Evolutionary conservation across 352 stramenopile species (phyloP).

Genomic region (Lagenidium giganteum): DNA sequence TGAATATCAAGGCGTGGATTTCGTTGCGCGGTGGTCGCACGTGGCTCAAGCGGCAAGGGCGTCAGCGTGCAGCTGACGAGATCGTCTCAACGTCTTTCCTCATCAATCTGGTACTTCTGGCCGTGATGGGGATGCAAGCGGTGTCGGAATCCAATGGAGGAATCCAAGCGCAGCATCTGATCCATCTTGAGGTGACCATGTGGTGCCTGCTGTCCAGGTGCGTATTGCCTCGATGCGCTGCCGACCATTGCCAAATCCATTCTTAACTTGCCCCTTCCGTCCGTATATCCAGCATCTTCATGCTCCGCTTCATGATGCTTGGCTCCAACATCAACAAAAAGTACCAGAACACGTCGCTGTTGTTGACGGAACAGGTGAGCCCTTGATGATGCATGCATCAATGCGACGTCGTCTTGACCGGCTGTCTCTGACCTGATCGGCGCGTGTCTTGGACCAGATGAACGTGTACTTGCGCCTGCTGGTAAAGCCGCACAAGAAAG

Average conservation of each 20-base stretch:
- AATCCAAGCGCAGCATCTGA: slow-evolving; percentile 43
- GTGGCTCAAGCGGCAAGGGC: slow-evolving; percentile 77
- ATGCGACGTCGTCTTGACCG: too few relatives aligned
- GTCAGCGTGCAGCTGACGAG: slow-evolving; percentile 74
- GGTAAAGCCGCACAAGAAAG: slow-evolving; percentile 75
- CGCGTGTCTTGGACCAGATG: slow-evolving; percentile 31
- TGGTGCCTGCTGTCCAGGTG: slow-evolving; percentile 81
- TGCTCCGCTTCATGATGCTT: slow-evolving; percentile 86
- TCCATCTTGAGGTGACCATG: slow-evolving; percentile 78
- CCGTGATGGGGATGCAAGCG: slow-evolving; percentile 74
- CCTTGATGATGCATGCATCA: slow-evolving; percentile 12
- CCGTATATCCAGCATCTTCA: too few relatives aligned
- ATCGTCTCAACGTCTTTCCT: slow-evolving; percentile 85
- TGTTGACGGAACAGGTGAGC: slow-evolving; percentile 84
- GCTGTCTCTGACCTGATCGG: slow-evolving; percentile 1
- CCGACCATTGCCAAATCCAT: too few relatives aligned
- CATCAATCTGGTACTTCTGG: slow-evolving; percentile 68
- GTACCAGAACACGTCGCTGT: slow-evolving; percentile 82
- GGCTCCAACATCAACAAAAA: slow-evolving; percentile 85
- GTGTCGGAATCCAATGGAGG: slow-evolving; percentile 44
- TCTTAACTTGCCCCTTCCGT: too few relatives aligned
- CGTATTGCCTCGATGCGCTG: too few relatives aligned
- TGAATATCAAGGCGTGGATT: slow-evolving; percentile 87
- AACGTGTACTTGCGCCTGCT: slow-evolving; percentile 76
- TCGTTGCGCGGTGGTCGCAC: slow-evolving; percentile 70